phyloP scores from a whole-genome alignment of 768 basidiomycete genomes.

The Suillus paluster region DNA sequence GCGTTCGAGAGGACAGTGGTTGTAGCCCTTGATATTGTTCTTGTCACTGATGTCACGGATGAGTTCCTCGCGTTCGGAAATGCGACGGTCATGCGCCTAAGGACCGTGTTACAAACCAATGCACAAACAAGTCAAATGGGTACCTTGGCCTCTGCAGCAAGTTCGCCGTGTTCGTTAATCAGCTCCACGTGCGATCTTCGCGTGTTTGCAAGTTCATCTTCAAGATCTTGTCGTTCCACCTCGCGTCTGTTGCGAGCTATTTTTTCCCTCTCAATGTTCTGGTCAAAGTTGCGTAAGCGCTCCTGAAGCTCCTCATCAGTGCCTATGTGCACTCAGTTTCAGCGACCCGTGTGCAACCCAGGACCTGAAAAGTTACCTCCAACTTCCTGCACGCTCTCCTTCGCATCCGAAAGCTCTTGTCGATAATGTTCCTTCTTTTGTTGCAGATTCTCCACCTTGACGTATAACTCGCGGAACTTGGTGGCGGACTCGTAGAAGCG shows the following conservation, averaged over 20 bases:
- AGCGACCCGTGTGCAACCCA: too few relatives aligned
- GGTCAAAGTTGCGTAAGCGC: constrained; percentile 62
- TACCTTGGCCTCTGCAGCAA: constrained; percentile 78
- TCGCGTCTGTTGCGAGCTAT: constrained; percentile 52
- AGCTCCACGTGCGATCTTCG: constrained; percentile 60
- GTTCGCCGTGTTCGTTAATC: constrained; percentile 64
- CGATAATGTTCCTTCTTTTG: constrained; percentile 65
- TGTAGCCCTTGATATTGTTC: constrained; percentile 76
- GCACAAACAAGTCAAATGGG: background rate
- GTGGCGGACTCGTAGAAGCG: constrained; percentile 83
- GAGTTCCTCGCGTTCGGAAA: constrained; percentile 71
- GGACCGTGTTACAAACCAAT: background rate
- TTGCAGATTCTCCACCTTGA: constrained; percentile 66
- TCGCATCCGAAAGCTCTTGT: constrained; percentile 63
- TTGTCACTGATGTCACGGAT: constrained; percentile 73
- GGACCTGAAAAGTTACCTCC: constrained; percentile 45
- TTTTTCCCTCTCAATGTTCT: constrained; percentile 55
- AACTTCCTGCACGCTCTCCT: constrained; percentile 68
- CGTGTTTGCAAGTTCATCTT: constrained; percentile 57
- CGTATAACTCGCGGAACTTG: constrained; percentile 85
- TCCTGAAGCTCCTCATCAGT: constrained; percentile 71
- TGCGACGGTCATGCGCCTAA: constrained; percentile 75
- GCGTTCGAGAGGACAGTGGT: constrained; percentile 68
- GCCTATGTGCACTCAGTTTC: constrained; percentile 45
- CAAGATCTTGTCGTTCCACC: constrained; percentile 59